Evolutionary conservation across 2,329 filamentous ascomycete genomes (phyloP).

Genomic region (Xylaria sp.): DNA sequence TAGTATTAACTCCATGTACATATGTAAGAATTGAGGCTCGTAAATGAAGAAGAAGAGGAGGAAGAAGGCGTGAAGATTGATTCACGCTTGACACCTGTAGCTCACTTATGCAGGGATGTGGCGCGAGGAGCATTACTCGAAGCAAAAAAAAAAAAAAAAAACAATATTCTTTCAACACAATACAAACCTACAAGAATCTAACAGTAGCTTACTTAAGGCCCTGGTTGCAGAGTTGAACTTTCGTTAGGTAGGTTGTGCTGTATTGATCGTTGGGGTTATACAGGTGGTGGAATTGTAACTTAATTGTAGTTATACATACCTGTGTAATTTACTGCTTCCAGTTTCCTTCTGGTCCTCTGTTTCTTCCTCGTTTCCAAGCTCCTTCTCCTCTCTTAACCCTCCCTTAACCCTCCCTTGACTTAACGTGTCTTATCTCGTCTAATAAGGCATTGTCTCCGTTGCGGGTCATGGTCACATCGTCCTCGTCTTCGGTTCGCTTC

Average conservation of each 20-base stretch:
- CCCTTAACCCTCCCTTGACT: not conserved
- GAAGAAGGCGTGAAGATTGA: not conserved
- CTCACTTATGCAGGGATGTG: slow-evolving; percentile 25
- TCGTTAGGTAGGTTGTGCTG: no score
- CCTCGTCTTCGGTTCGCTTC: slow-evolving; percentile 20
- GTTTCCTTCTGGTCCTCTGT: no score
- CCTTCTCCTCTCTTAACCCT: not conserved
- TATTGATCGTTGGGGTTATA: no score
- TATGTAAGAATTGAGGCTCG: no score
- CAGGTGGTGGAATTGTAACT: no score
- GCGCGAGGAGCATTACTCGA: slow-evolving; percentile 1
- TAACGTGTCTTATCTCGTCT: slow-evolving; percentile 14
- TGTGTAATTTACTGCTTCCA: no score
- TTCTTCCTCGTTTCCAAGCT: no score
- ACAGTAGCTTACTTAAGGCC: no score
- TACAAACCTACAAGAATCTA: not conserved
- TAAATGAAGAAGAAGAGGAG: not conserved
- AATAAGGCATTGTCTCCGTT: slow-evolving; percentile 20
- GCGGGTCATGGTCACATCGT: slow-evolving; percentile 34
- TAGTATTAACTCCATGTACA: no score
- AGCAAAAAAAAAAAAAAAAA: not conserved
- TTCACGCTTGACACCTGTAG: slow-evolving; percentile 18
- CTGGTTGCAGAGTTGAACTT: no score
- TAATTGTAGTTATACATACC: no score
- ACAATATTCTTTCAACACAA: not conserved